Evolutionary conservation across 371 early-diverging fungal species (phyloP), one percentile per base, ranked within the genome.

Genomic region (Mortierella sp.): DNA sequence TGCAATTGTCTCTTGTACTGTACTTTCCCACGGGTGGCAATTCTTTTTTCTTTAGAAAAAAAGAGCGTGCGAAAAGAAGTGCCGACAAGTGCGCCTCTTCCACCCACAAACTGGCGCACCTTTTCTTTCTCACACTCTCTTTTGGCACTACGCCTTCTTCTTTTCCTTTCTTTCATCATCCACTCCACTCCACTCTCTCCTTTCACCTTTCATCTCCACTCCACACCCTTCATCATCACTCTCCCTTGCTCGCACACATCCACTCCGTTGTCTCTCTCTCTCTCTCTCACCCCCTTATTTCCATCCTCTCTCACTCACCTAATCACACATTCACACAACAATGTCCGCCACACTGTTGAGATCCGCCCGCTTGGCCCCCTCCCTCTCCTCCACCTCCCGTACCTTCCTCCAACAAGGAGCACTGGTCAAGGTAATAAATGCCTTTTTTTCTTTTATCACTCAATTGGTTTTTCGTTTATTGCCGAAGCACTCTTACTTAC

Each of bases 321-420:
- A 55, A 6, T 26, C 59, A 28, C 55, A 44, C 50, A 51, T 51
- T 64, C 4, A n/a, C 31, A 57, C 48, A 46, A 13, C 48, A 2
- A 40, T 50, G 31, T 67, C 74, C 64, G 19, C 37, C 31, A 21
- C 72, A n/a, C 48, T 75, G 24, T 59, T 51, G 31, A 76, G 44
- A 73, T 69, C 84, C 19, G 54, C 80, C 53, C 80, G 78, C 70
- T 70, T 83, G 37, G 77, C 78, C 51, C 57, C 74, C 19, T 53
- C 80, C 37, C 71, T 51, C 53, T 48, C 31, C 34, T 50, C 71
- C 71, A 13, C n/a, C 51, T 71, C 71, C 71, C 44, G 71, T 16
- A 28, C 50, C 51, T 71, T 71, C 26, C 71, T 71, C 21, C 71
- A 34, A 28, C 71, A 71, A 44, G 48, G 71, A 1, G 34, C 53